These are phyloP conservation scores for Cercospora citrullina DNA, from an alignment of 2,329 filamentous ascomycete species.

Conservation along the genomic window DNA sequence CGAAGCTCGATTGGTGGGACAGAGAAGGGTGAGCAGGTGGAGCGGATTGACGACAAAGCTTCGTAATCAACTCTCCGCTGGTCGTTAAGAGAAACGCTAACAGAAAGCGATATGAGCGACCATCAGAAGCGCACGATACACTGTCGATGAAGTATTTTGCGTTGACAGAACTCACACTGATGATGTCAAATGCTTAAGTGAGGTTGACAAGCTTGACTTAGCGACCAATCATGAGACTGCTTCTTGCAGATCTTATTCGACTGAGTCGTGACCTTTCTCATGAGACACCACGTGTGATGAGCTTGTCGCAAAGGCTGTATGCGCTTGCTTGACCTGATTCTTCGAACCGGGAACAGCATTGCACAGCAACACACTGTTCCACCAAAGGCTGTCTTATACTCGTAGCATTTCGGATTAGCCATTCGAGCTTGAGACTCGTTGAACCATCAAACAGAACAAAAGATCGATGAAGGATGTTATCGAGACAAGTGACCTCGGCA, in stretches of 20 bases:
- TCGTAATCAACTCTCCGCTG: background rate
- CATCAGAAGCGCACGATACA: background rate
- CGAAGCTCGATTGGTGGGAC: conserved; percentile 3
- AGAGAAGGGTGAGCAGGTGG: conserved; percentile 13
- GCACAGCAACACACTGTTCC: no score
- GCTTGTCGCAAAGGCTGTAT: no score
- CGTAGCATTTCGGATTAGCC: no score
- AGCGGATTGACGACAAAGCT: conserved; percentile 18
- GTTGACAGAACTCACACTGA: background rate
- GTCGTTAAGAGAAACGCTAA: no score
- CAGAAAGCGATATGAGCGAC: background rate
- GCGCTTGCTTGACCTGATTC: no score
- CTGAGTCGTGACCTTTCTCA: background rate
- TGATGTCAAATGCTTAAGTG: background rate
- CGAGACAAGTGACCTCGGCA: background rate
- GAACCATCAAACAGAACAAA: no score
- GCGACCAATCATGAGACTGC: background rate
- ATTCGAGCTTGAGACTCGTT: no score
- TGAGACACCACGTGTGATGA: background rate
- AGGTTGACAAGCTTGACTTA: background rate
- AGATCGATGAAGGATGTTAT: no score
- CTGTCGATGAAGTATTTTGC: background rate
- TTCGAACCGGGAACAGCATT: no score
- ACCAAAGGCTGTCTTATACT: no score
- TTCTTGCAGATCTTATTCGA: background rate